These are phyloP conservation scores for Penicillium freii DNA, from an alignment of 2,329 filamentous ascomycete species.

Conservation along the genomic window DNA sequence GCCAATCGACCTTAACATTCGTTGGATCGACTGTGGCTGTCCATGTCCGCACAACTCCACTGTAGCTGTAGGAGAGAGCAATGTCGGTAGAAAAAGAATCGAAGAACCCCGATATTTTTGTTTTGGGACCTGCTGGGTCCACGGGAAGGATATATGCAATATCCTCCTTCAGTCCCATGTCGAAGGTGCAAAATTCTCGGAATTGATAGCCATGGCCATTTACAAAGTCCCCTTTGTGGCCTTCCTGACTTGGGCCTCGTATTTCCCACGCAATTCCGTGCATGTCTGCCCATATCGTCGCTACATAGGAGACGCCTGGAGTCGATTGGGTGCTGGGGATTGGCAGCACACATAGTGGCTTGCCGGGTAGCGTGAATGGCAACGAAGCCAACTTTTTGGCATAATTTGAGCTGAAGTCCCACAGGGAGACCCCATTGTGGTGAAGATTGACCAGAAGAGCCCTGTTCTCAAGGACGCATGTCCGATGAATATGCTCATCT, in stretches of 20 bases:
- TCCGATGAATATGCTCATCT: conserved; percentile 72
- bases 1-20: conserved; percentile 68
- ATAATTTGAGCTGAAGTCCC: conserved; percentile 67
- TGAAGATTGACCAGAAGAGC: conserved; percentile 79
- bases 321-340: conserved; percentile 61
- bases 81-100: conserved; percentile 85
- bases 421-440: conserved; percentile 67
- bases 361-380: conserved; percentile 62
- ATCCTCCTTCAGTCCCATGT: conserved; percentile 57
- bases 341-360: conserved; percentile 75
- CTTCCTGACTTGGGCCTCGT: conserved; percentile 52
- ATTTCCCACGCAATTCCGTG: conserved; percentile 81
- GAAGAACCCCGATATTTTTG: conserved; percentile 71
- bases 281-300: conserved; percentile 77
- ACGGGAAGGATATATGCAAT: conserved; percentile 69
- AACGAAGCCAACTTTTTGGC: conserved; percentile 61
- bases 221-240: conserved; percentile 24
- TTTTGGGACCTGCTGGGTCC: conserved; percentile 75
- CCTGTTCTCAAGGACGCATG: conserved; percentile 73
- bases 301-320: conserved; percentile 64
- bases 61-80: conserved; percentile 76
- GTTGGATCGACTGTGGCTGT: conserved; percentile 69
- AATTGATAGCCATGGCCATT: conserved; percentile 49
- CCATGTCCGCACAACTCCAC: conserved; percentile 78
- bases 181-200: conserved; percentile 68